Evolutionary conservation across 225 moss, liverwort and hornwort species (phyloP), one percentile per base, ranked within the genome.

Genomic region (Pleurozium schreberi): DNA sequence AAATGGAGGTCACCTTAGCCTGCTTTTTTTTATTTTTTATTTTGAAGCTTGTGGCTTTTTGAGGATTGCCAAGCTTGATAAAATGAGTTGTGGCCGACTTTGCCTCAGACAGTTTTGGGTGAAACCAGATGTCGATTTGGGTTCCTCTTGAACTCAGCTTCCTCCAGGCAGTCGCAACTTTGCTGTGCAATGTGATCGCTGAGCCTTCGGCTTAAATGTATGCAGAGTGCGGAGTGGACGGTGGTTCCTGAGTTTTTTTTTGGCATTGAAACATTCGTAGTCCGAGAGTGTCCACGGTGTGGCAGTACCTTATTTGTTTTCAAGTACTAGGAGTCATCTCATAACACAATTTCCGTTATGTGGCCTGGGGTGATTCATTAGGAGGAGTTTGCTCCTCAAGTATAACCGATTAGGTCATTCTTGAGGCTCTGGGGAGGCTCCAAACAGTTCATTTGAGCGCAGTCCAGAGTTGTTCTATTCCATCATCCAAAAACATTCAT

Each of bases 141-240:
- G 42, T 25, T 70, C 55, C 42, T n/a, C 14, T n/a, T n/a, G n/a
- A 8, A 30, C 2, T 4, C n/a, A n/a, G 36, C 62, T 75, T 47
- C 75, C 18, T 49, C n/a, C 27, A 1, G 6, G 8, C 2, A 14
- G 42, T 57, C 0, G 11, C 38, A 55, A 36, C 6, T 53, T 78
- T 53, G 38, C 16, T 7, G 0, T 78, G 55, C 55, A 38, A 53
- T 17, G 4, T 23, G 55, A 10, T 78, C 0, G 40, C 13, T 69
- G 42, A 70, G 33, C 5, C 43, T 58, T 42, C 10, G n/a, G n/a
- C n/a, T n/a, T 23, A 18, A 58, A 57, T 42, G 84, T 21, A 6
- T 7, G 4, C 20, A 3, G 5, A 25, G 33, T 7, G 4, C 20
- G 4, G 5, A 25, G 33, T 50, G 67, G n/a, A 13, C 0, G 12